phyloP scores from a whole-genome alignment of 176 grass and related monocot species.

The Bromus sterilis region DNA sequence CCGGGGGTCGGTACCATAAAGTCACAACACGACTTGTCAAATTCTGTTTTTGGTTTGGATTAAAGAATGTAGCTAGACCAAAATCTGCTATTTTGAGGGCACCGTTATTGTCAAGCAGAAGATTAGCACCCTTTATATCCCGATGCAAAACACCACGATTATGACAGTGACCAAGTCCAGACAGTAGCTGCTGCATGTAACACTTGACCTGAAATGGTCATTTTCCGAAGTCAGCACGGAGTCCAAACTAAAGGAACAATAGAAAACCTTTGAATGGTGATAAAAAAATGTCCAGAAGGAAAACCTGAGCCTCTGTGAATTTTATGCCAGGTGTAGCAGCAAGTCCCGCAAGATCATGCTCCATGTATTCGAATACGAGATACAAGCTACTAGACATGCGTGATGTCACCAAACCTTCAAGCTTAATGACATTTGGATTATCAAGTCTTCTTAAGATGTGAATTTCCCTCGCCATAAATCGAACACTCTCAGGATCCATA shows the following conservation, averaged over 20 bases:
- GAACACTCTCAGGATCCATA: conserved; percentile 90
- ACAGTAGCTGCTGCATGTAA: conserved; percentile 92
- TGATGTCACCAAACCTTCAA: conserved; percentile 94
- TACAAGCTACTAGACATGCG: conserved; percentile 88
- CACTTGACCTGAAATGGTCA: conserved; percentile 85
- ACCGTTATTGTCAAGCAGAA: conserved; percentile 86
- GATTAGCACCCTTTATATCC: conserved; percentile 97
- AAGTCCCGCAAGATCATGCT: conserved; percentile 88
- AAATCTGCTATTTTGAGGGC: conserved; percentile 99
- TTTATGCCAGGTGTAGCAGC: conserved; percentile 84
- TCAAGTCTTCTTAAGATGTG: conserved; percentile 90
- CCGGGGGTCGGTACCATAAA: conserved; percentile 95
- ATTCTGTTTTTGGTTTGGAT: conserved; percentile 81
- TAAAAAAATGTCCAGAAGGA: conserved; percentile 4
- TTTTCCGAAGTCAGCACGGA: conserved; percentile 18
- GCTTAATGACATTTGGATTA: conserved; percentile 88
- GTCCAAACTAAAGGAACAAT: neutral
- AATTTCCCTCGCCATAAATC: conserved; percentile 99
- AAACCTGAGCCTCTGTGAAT: conserved; percentile 90
- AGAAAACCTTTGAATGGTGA: conserved; percentile 10
- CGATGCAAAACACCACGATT: conserved; percentile 82
- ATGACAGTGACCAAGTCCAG: conserved; percentile 91
- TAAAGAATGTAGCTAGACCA: conserved; percentile 93
- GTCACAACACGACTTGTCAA: conserved; percentile 96
- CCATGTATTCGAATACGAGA: conserved; percentile 99